These are phyloP conservation scores for Fraxinus floribunda DNA, from an alignment of 305 asterid species.

Conservation along the genomic window DNA sequence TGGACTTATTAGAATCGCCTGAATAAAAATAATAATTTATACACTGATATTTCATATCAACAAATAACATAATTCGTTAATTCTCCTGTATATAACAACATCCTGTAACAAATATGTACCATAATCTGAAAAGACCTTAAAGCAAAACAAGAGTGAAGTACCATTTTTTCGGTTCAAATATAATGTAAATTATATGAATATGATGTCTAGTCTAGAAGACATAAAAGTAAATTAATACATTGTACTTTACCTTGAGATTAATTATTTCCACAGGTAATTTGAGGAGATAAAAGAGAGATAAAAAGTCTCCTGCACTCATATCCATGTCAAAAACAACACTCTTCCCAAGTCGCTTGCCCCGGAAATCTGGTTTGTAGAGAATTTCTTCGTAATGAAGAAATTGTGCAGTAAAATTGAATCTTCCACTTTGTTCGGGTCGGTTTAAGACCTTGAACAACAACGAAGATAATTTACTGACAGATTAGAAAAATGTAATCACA, in stretches of 20 bases:
- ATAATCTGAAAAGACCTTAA: neutral
- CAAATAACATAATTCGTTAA: neutral
- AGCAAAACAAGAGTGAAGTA: neutral
- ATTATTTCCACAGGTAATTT: conserved; percentile 61
- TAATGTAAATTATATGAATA: neutral
- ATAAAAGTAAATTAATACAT: neutral
- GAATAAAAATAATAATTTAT: conserved; percentile 5
- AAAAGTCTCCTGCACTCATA: conserved; percentile 94
- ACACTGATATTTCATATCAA: neutral
- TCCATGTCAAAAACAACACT: conserved; percentile 85
- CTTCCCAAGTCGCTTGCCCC: conserved; percentile 54
- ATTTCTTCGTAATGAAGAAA: conserved; percentile 59
- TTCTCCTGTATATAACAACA: neutral
- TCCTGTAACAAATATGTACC: neutral
- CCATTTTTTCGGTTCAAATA: neutral
- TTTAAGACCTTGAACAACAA: conserved; percentile 59
- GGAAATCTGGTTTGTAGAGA: conserved; percentile 52
- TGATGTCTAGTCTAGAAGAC: neutral
- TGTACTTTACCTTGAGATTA: conserved; percentile 59
- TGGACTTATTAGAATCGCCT: conserved; percentile 82
- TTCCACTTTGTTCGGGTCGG: conserved; percentile 48
- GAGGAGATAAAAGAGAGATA: conserved; percentile 82
- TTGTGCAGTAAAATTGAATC: conserved; percentile 61
- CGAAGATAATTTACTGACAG: neutral
- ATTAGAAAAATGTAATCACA: neutral